These are phyloP conservation scores for Alternaria incomplexa DNA, from an alignment of 2,329 filamentous ascomycete genomes.

Conservation along the genomic window DNA sequence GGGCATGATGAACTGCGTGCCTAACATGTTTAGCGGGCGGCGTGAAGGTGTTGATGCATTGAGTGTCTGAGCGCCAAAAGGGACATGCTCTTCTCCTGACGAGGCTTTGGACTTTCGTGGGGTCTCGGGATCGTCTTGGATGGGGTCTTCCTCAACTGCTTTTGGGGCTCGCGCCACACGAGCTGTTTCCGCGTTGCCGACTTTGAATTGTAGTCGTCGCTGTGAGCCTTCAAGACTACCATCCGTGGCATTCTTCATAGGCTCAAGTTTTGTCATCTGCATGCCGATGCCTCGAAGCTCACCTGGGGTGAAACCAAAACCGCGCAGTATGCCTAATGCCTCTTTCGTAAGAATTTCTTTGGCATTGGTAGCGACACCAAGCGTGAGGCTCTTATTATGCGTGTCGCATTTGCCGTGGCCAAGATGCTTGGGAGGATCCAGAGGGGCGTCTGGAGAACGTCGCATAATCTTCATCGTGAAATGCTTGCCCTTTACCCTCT, in stretches of 20 bases:
- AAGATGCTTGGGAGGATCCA: constrained; percentile 91
- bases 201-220: constrained; percentile 75
- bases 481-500: constrained; percentile 84
- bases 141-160: constrained; percentile 48
- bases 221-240: constrained; percentile 74
- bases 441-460: constrained; percentile 80
- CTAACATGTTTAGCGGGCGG: constrained; percentile 76
- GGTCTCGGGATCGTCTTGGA: constrained; percentile 55
- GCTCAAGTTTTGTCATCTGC: constrained; percentile 91
- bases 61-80: constrained; percentile 47
- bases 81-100: constrained; percentile 39
- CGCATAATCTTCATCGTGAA: constrained; percentile 96
- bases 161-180: constrained; percentile 20
- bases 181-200: constrained; percentile 51
- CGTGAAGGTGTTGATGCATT: constrained; percentile 59
- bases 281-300: constrained; percentile 92
- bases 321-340: constrained; percentile 80
- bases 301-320: constrained; percentile 83
- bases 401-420: constrained; percentile 95
- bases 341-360: constrained; percentile 76
- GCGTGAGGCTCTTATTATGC: constrained; percentile 83
- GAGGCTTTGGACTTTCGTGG: constrained; percentile 39
- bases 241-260: constrained; percentile 67
- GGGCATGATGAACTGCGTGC: constrained; percentile 92
- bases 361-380: constrained; percentile 84